Base-by-base conservation (phyloP, 139 green algal species). In the Micromonas pusilla region DNA sequence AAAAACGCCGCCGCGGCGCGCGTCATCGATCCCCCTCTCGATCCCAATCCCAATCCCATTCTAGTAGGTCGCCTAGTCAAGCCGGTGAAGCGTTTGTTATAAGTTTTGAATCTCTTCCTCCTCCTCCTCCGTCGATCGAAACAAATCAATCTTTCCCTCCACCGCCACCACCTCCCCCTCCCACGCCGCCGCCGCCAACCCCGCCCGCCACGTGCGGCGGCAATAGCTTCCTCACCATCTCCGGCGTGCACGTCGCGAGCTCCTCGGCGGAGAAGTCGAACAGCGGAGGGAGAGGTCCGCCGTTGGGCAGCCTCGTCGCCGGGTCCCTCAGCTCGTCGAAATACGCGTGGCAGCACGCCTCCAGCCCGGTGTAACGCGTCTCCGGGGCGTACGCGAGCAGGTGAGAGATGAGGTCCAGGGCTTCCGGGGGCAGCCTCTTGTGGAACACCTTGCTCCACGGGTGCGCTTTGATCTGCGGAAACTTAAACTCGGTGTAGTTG, bases 401-500 rank as follows among this genome's bases (percentile, higher is more conserved):
- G 79, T 91, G 92, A 36, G 88, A 89, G 38, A 97, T 89, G 77
- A 97, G 85, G 83, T 98, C 95, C 0, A 99, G 84, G 21, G 95
- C 95, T 52, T 97, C 93, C 25, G 87, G 75, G 4, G 92, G 91
- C 85, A 97, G 88, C 52, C 90, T 85, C 86, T 97, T 98, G 83
- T 83, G 87, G 87, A 98, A 98, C 9, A 98, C 91, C 86, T 97
- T 97, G 77, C 84, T 87, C 92, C 94, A 97, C 39, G 94, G 90
- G 79, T 97, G 93, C 26, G 95, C 87, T 81, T 96, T 97, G 86
- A 99, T 97, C 76, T 97, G 91, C 0, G 93, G 93, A 79, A 97
- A 97, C 85, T 97, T 97, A 88, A 98, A 97, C 87, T 99, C 95
- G 20, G 93, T 98, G 88, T 99, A 99, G 87, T 98, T 97, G 79